A percentile compares a stretch with the other conserved stretches of the same genome.
phyloP scores from a whole-genome alignment of 768 basidiomycete species.

The Galerina marginata region DNA sequence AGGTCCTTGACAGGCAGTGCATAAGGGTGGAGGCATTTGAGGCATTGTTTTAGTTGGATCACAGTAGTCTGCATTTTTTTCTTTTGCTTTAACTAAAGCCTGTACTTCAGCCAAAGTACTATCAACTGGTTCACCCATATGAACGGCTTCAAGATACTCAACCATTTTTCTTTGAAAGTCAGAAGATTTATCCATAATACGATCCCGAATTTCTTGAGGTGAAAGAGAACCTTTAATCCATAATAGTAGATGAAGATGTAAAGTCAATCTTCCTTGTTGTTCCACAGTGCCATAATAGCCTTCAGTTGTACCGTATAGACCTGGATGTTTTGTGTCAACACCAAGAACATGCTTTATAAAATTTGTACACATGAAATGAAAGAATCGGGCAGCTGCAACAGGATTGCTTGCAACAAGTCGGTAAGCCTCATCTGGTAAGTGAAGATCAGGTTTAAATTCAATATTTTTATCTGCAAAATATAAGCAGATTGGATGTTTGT shows the following conservation, averaged over 20 bases:
- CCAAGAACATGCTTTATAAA: constrained; percentile 6
- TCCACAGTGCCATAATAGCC: constrained; percentile 47
- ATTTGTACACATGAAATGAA: constrained; percentile 28
- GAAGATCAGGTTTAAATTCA: constrained; percentile 22
- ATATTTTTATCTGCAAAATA: constrained; percentile 35
- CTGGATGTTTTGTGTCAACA: constrained; percentile 14
- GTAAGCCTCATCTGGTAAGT: background rate
- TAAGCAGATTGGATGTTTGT: constrained; percentile 36
- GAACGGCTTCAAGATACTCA: constrained; percentile 34
- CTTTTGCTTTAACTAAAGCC: background rate
- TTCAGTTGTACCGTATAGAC: constrained; percentile 33
- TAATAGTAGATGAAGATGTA: constrained; percentile 41
- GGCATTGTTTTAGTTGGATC: background rate
- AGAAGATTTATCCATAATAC: constrained; percentile 25
- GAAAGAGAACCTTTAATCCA: constrained; percentile 34
- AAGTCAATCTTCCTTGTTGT: constrained; percentile 40
- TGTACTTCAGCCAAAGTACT: constrained; percentile 23
- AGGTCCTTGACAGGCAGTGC: constrained; percentile 20
- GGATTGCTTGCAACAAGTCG: constrained; percentile 15
- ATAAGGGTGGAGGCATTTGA: background rate
- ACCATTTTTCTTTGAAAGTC: constrained; percentile 33
- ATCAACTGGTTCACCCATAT: constrained; percentile 35
- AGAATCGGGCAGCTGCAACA: constrained; percentile 31
- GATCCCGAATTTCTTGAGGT: constrained; percentile 36
- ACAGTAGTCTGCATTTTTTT: background rate